These are phyloP conservation scores for Cyclanthera cordifolia DNA, from an alignment of 306 rosid genomes.

Conservation along the genomic window DNA sequence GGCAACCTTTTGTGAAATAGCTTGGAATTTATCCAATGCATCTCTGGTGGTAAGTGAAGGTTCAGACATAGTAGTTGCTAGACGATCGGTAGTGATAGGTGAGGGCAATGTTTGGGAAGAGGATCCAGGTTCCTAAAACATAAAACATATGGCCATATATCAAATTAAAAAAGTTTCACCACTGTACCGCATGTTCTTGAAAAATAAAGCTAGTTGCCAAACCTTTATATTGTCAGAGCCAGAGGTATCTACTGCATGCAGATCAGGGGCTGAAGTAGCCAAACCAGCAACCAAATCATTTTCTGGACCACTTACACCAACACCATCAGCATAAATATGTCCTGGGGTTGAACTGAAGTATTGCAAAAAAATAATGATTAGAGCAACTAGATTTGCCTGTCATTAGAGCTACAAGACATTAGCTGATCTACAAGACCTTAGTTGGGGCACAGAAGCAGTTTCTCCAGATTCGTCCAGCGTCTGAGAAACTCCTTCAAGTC, in stretches of 20 bases:
- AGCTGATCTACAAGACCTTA: conserved; percentile 31
- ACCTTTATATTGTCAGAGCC: conserved; percentile 63
- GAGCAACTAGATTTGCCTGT: conserved; percentile 1
- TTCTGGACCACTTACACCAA: conserved; percentile 55
- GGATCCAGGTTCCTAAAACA: conserved; percentile 72
- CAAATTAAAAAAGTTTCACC: conserved; percentile 16
- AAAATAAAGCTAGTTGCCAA: neutral
- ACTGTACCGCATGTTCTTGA: neutral
- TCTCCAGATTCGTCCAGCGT: conserved; percentile 55
- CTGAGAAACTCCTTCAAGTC: conserved; percentile 70
- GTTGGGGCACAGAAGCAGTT: conserved; percentile 45
- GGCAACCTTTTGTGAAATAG: conserved; percentile 83
- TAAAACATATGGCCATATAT: conserved; percentile 26
- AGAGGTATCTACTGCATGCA: conserved; percentile 45
- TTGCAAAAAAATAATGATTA: conserved; percentile 11
- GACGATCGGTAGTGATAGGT: conserved; percentile 57
- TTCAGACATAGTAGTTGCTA: conserved; percentile 59
- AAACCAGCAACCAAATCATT: conserved; percentile 54
- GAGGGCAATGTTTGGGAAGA: conserved; percentile 51
- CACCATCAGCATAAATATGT: conserved; percentile 45
- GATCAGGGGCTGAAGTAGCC: conserved; percentile 57
- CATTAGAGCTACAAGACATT: neutral
- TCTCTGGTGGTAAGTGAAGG: conserved; percentile 76
- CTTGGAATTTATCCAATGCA: conserved; percentile 81
- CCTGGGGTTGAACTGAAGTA: conserved; percentile 51